phyloP scores from a whole-genome alignment of 75 land plant genomes.

The Pinus taeda region DNA sequence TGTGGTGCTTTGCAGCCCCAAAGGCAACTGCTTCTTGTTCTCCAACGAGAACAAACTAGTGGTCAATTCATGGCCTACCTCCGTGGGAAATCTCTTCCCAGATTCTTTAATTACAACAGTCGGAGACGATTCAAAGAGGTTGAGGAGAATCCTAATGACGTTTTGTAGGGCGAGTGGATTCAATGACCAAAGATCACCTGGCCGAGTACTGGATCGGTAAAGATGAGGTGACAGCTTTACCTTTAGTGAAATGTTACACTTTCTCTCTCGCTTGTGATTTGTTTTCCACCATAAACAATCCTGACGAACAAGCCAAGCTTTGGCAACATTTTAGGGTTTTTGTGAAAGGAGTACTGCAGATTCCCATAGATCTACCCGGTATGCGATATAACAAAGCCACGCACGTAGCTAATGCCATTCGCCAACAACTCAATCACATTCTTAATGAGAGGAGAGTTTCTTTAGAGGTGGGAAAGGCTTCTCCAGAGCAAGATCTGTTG shows the following conservation, averaged over 20 bases:
- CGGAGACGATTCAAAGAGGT: no score
- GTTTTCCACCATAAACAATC: constrained; percentile 15
- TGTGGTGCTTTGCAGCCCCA: no score
- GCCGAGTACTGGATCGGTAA: not conserved
- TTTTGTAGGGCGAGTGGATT: not conserved
- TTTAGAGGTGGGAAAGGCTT: constrained; percentile 11
- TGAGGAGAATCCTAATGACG: no score
- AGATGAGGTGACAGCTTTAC: not conserved
- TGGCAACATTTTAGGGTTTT: not conserved
- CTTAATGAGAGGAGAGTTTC: constrained; percentile 22
- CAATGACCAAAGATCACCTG: not conserved
- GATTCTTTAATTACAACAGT: no score
- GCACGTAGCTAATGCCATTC: constrained; percentile 6
- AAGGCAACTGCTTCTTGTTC: no score
- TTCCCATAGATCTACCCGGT: constrained; percentile 41
- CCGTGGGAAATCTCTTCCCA: no score
- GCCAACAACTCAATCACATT: not conserved
- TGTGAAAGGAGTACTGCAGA: constrained; percentile 11
- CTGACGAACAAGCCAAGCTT: not conserved
- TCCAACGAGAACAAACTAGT: no score
- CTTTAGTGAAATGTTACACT: constrained; percentile 14
- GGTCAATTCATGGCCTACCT: no score
- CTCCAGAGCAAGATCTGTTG: constrained; percentile 21
- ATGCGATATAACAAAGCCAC: constrained; percentile 25
- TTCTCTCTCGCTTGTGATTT: not conserved